Percentiles rank a stretch among this genome's conserved stretches.
phyloP scores from a whole-genome alignment of 805 yeast species.

The Priceomyces haplophilus region DNA sequence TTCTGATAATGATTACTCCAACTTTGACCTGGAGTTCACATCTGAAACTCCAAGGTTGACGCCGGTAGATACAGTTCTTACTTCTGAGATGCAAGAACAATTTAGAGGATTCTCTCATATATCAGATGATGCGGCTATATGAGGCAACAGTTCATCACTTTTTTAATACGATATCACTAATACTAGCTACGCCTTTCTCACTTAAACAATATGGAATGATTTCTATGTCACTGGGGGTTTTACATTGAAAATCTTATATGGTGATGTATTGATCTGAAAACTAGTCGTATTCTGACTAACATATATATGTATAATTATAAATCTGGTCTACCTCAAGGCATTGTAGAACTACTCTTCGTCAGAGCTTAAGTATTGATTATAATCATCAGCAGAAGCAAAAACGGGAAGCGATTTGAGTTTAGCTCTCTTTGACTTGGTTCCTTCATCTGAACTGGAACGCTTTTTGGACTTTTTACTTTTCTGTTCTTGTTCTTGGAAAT shows the following conservation, averaged over 20 bases:
- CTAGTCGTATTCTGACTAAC: neutral
- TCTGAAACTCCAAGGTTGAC: constrained; percentile 92
- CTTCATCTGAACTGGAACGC: constrained; percentile 20
- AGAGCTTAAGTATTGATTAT: constrained; percentile 66
- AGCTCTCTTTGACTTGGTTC: constrained; percentile 44
- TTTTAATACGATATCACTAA: neutral
- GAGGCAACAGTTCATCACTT: constrained; percentile 1
- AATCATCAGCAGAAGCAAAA: constrained; percentile 87
- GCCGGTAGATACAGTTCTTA: constrained; percentile 85
- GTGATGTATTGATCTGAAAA: no score
- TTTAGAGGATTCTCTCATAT: constrained; percentile 95
- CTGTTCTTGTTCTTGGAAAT: constrained; percentile 1
- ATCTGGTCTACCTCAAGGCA: no score
- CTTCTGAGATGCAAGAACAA: constrained; percentile 89
- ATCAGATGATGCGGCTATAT: constrained; percentile 53
- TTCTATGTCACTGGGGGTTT: neutral
- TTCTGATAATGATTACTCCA: constrained; percentile 85
- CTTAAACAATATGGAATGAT: neutral
- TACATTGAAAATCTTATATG: no score
- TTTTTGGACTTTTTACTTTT: constrained; percentile 22
- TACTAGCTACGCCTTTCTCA: constrained; percentile 1
- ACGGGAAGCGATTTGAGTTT: constrained; percentile 70
- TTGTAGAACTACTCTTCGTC: constrained; percentile 46
- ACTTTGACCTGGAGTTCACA: constrained; percentile 93
- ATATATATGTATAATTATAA: neutral